Percentiles rank a stretch among this genome's conserved stretches.
Conservation (phyloP, 129 eudicot genomes). For the Saussurea involucrata region DNA sequence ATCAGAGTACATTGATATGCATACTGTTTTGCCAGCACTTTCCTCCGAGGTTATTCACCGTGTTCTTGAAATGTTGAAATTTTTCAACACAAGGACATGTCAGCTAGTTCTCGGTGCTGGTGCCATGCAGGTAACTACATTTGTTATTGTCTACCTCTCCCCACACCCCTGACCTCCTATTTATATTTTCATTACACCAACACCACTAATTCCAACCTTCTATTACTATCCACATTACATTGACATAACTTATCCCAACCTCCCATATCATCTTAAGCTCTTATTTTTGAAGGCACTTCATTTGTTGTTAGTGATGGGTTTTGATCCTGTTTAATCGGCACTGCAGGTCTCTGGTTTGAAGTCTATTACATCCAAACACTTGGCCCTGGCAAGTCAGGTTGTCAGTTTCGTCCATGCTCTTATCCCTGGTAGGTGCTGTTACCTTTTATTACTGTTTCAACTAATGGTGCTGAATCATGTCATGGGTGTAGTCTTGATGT, state of each 20-base stretch:
- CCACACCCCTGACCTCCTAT: neutral
- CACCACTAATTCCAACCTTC: neutral
- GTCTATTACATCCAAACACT: conserved; percentile 90
- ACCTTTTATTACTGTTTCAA: conserved; percentile 10
- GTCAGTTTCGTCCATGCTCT: conserved; percentile 77
- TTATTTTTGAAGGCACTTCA: neutral
- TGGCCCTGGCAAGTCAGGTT: conserved; percentile 97
- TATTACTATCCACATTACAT: neutral
- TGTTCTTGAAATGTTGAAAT: conserved; percentile 92
- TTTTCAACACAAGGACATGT: conserved; percentile 82
- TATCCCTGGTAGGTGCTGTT: conserved; percentile 78
- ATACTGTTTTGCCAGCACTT: conserved; percentile 62
- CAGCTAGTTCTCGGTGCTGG: conserved; percentile 99
- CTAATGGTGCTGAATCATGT: neutral
- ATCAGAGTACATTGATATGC: conserved; percentile 95
- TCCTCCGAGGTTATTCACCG: conserved; percentile 89
- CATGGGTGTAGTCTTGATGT: neutral
- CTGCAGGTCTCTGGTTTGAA: conserved; percentile 93
- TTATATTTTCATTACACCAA: neutral
- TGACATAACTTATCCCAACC: neutral
- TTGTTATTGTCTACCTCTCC: neutral
- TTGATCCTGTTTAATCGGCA: conserved; percentile 6
- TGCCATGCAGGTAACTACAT: conserved; percentile 84
- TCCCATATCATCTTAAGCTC: neutral
- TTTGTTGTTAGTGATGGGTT: neutral